Conservation (phyloP, 2,329 filamentous ascomycete species). For the Penicillium janthinellum region DNA sequence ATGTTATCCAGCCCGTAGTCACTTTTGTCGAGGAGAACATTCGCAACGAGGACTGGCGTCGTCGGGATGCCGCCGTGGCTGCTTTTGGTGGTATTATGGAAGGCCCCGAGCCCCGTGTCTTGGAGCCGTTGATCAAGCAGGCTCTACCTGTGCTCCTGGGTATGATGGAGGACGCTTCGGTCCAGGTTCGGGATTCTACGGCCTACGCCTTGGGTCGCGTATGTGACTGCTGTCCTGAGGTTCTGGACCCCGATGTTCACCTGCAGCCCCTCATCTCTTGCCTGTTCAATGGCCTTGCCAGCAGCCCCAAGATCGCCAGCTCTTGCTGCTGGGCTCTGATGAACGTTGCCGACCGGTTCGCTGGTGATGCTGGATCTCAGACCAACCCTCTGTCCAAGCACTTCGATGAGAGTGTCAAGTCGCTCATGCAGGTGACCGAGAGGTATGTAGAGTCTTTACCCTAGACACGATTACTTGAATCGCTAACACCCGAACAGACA, state of each 20-base stretch:
- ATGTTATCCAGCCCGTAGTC: conserved; percentile 83
- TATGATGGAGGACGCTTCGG: conserved; percentile 85
- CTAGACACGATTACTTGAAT: not conserved
- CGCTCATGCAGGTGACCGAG: conserved; percentile 82
- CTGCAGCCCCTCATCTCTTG: conserved; percentile 83
- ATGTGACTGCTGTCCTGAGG: conserved; percentile 87
- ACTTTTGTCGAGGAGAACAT: conserved; percentile 90
- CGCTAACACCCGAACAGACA: conserved; percentile 38
- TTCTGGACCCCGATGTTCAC: conserved; percentile 82
- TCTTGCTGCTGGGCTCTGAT: conserved; percentile 99
- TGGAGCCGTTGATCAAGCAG: conserved; percentile 94
- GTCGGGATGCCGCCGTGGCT: conserved; percentile 91
- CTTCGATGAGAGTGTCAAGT: conserved; percentile 88
- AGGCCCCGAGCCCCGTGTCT: conserved; percentile 86
- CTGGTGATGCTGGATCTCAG: conserved; percentile 76
- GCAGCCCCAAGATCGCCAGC: conserved; percentile 92
- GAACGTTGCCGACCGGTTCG: conserved; percentile 96
- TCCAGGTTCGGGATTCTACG: conserved; percentile 93
- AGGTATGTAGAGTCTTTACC: conserved; percentile 47
- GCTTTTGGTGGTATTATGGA: conserved; percentile 99
- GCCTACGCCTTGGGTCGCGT: conserved; percentile 95
- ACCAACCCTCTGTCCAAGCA: conserved; percentile 84
- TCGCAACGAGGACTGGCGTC: conserved; percentile 89
- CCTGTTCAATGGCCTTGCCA: conserved; percentile 85
- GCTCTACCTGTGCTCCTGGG: conserved; percentile 86